These are phyloP conservation scores for Saccharomyces pastorianus DNA, from an alignment of 1,139 yeast species.

Conservation along the genomic window DNA sequence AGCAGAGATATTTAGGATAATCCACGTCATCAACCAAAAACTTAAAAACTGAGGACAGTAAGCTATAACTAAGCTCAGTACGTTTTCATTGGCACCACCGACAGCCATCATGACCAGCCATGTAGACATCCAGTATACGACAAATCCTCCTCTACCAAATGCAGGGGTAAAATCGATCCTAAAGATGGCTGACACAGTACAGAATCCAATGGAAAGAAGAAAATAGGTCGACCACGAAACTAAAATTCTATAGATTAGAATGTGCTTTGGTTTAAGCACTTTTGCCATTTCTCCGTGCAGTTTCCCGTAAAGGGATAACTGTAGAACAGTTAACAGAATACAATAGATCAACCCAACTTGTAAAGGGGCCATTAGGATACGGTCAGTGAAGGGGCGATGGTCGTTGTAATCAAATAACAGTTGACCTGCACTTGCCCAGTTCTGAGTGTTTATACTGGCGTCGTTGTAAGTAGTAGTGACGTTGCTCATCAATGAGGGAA, in stretches of 20 bases:
- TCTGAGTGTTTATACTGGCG: conserved; percentile 5
- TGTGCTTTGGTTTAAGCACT: conserved; percentile 39
- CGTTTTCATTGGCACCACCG: conserved; percentile 57
- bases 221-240: conserved; percentile 44
- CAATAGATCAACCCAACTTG: conserved; percentile 72
- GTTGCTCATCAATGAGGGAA: conserved; percentile 21
- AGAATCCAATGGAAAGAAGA: conserved; percentile 46
- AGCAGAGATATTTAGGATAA: conserved; percentile 51
- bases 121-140: conserved; percentile 56
- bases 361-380: conserved; percentile 52
- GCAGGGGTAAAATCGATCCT: conserved; percentile 45
- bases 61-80: conserved; percentile 42
- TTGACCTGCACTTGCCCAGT: conserved; percentile 5
- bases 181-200: conserved; percentile 54
- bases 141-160: conserved; percentile 54
- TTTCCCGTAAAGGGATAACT: conserved; percentile 50
- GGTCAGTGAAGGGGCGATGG: conserved; percentile 42
- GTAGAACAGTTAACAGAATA: conserved; percentile 58
- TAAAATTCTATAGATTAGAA: conserved; percentile 42
- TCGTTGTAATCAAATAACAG: conserved; percentile 37
- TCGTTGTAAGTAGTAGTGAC: conserved; percentile 3
- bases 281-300: conserved; percentile 44
- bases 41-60: conserved; percentile 46
- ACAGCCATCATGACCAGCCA: conserved; percentile 53
- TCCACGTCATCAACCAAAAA: conserved; percentile 54